Conservation (phyloP, 139 green algal species). For the Asterochloris sp. region DNA sequence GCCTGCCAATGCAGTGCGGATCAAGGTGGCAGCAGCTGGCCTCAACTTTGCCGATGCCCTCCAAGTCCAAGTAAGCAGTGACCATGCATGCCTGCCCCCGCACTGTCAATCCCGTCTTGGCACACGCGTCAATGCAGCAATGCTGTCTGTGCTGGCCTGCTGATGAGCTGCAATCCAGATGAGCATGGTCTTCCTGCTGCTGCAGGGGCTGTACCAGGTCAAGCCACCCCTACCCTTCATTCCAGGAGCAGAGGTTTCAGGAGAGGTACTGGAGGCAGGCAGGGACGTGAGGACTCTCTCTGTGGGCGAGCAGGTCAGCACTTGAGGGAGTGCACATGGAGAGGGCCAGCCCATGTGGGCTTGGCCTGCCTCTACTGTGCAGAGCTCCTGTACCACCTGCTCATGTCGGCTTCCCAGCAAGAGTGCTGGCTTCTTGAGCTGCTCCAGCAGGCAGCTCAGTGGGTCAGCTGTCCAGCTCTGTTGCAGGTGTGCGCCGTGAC, state of each 20-base stretch:
- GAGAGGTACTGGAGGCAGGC: constrained; percentile 66
- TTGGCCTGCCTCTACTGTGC: too few relatives aligned
- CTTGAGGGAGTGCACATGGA: background rate
- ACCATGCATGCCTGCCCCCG: background rate
- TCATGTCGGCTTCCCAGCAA: too few relatives aligned
- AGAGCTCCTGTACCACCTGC: too few relatives aligned
- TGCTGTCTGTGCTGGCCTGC: too few relatives aligned
- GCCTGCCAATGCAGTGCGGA: constrained; percentile 29
- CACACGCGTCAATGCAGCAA: too few relatives aligned
- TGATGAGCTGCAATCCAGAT: background rate
- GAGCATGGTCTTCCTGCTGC: too few relatives aligned
- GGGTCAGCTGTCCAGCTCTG: background rate
- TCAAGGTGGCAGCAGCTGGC: constrained; percentile 40
- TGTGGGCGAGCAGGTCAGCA: constrained; percentile 64
- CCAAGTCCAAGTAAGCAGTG: constrained; percentile 32
- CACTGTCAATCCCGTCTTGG: too few relatives aligned
- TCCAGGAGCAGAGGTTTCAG: constrained; percentile 74
- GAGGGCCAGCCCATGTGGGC: too few relatives aligned
- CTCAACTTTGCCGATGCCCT: constrained; percentile 80
- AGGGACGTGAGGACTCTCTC: constrained; percentile 52
- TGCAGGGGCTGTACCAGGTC: constrained; percentile 80
- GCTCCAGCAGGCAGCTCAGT: background rate
- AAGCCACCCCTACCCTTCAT: constrained; percentile 77
- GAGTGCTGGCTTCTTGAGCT: background rate
- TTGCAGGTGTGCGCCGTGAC: constrained; percentile 50